phyloP scores from a whole-genome alignment of 1,139 yeast species.

The Candida tropicalis region DNA sequence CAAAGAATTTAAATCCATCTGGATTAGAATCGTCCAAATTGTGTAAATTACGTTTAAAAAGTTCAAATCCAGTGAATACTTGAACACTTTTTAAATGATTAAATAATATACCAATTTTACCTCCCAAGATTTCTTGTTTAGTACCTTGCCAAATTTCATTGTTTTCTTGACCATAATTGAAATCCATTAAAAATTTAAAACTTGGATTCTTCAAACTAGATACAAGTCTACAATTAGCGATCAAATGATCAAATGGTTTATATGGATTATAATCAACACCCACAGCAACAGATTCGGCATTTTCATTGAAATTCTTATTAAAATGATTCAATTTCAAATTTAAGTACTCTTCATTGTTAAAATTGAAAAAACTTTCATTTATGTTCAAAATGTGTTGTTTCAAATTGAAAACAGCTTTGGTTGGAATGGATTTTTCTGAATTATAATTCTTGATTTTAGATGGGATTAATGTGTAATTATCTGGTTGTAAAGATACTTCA shows the following conservation, averaged over 20 bases:
- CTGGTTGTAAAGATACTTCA: constrained; percentile 35
- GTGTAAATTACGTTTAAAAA: constrained; percentile 44
- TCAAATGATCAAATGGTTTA: constrained; percentile 46
- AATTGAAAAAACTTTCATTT: constrained; percentile 39
- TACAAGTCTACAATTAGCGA: constrained; percentile 35
- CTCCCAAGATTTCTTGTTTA: constrained; percentile 37
- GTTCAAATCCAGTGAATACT: constrained; percentile 41
- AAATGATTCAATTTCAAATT: constrained; percentile 42
- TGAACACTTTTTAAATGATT: constrained; percentile 20
- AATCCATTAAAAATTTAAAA: constrained; percentile 40
- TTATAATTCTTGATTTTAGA: constrained; percentile 28
- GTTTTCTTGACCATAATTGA: constrained; percentile 39
- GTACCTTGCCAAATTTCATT: constrained; percentile 44
- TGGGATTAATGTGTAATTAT: constrained; percentile 33
- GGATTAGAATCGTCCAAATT: constrained; percentile 40
- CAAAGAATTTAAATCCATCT: constrained; percentile 32
- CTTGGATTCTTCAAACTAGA: constrained; percentile 45
- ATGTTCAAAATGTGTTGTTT: constrained; percentile 35
- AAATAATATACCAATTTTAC: constrained; percentile 48
- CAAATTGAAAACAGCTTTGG: constrained; percentile 43
- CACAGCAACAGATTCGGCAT: constrained; percentile 44
- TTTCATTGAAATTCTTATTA: constrained; percentile 47
- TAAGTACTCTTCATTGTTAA: constrained; percentile 44
- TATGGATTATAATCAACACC: constrained; percentile 50
- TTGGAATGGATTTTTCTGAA: constrained; percentile 38